Evolutionary conservation across 169 alveolate genomes (phyloP), one percentile per base, ranked within the genome.

Genomic region (Perkinsus marinus): DNA sequence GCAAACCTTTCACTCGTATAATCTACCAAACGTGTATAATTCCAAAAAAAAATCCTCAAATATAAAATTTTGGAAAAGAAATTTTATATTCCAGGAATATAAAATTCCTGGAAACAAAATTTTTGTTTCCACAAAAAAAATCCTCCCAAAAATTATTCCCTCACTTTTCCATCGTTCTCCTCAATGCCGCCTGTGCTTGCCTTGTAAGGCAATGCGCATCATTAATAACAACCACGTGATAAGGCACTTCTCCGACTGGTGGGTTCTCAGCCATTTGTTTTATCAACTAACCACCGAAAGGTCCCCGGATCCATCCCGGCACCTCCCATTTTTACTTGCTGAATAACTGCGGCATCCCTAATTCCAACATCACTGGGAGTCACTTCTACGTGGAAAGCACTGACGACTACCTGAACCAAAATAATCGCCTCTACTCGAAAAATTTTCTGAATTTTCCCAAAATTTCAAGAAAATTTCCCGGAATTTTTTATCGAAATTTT

Each of bases 281-380:
- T 97, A 92, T 96, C 96, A 34, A 96, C 95, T 46, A 96, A 93
- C 79, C 7, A 57, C 22, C 79, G 30, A 57, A 57, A 57, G 79
- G 79, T 57, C 79, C 79, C 79, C 34, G 79, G 79, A 19, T 57
- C 79, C 36, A 57, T 57, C 79, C 79, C 79, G 79, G 79, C 79
- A 57, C 34, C 34, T 7, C 36, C 7, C 79, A 57, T 57, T 57
- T 57, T 16, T 26, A 57, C 79, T 68, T 95, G 93, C 39, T 96
- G 91, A 19, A 96, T 95, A 68, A 96, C 95, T 3, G 94, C 96
- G 94, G 94, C 95, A 94, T 96, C 98, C 39, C 95, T 89, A 90
- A 93, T 93, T 36, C 95, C 98, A 0, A 96, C 96, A 91, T 96
- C 98, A 68, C 96, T 91, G 17, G 98, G 98, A 41, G 97, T 95